Conservation (phyloP, 148 eudicot genomes). For the Persicaria tinctoria region DNA sequence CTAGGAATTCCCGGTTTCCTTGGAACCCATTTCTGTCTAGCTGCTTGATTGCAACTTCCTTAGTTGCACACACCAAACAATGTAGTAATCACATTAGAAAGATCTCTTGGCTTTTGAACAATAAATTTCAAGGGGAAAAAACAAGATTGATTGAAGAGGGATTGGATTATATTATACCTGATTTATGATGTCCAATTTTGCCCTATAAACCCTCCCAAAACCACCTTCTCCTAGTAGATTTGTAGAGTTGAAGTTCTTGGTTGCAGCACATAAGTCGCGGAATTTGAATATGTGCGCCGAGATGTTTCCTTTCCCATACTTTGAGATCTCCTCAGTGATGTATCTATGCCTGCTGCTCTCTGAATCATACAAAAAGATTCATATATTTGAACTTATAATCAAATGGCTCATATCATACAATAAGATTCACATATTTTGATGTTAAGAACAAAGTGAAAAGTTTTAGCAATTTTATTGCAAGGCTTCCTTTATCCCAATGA, state of each 20-base stretch:
- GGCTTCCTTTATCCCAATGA: neutral
- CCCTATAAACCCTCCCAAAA: constrained; percentile 92
- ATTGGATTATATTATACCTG: constrained; percentile 18
- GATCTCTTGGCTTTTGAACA: too few relatives aligned
- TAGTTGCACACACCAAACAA: constrained; percentile 7
- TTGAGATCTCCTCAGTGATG: constrained; percentile 64
- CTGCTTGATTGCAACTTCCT: constrained; percentile 82
- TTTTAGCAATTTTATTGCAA: neutral
- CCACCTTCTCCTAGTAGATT: constrained; percentile 87
- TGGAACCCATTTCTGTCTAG: constrained; percentile 79
- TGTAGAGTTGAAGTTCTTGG: constrained; percentile 44
- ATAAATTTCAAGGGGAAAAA: neutral
- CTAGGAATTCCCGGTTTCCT: constrained; percentile 75
- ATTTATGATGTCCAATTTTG: constrained; percentile 29
- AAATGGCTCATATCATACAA: neutral
- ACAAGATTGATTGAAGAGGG: neutral
- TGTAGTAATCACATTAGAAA: neutral
- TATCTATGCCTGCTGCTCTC: constrained; percentile 75
- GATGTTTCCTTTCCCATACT: constrained; percentile 61
- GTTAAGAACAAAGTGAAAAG: neutral
- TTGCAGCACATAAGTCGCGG: constrained; percentile 45
- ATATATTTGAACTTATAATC: neutral
- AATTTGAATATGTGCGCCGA: constrained; percentile 45
- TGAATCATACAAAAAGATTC: constrained; percentile 20
- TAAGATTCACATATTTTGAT: neutral